Conservation (phyloP, 2,329 filamentous ascomycete genomes). For the Xylaria sp. region DNA sequence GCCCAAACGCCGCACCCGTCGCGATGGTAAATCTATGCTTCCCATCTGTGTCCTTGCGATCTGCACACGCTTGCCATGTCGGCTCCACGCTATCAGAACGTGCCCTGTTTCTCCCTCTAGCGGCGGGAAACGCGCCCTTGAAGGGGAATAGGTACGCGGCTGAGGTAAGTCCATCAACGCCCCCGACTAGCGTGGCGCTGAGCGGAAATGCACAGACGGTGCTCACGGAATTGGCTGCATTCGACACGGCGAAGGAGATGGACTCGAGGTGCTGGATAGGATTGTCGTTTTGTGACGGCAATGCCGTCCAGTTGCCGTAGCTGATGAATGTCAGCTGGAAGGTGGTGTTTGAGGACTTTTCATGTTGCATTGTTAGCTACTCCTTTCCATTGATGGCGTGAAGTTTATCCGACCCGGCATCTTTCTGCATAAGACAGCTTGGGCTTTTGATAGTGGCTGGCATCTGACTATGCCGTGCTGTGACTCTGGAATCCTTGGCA, state of each 20-base stretch:
- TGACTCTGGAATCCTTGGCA: too few relatives aligned
- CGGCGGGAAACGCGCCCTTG: neutral
- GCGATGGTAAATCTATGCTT: constrained; percentile 43
- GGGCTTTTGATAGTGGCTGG: neutral
- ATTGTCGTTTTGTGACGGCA: constrained; percentile 35
- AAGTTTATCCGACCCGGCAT: neutral
- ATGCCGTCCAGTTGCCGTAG: constrained; percentile 42
- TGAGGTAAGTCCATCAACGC: neutral
- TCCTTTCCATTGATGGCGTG: neutral
- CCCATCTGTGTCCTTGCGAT: constrained; percentile 43
- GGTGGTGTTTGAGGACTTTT: constrained; percentile 23
- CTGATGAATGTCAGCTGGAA: constrained; percentile 35
- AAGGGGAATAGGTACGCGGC: neutral
- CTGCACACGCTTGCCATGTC: constrained; percentile 43
- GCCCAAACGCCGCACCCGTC: constrained; percentile 41
- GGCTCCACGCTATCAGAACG: neutral
- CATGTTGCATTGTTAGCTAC: neutral
- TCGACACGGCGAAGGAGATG: constrained; percentile 40
- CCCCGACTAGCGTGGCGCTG: constrained; percentile 13
- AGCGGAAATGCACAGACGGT: constrained; percentile 43
- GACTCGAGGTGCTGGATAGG: constrained; percentile 39
- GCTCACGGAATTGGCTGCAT: constrained; percentile 39
- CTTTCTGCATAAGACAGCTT: neutral
- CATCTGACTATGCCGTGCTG: neutral
- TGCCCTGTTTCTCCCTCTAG: too few relatives aligned